These are phyloP conservation scores for Balakata baccata DNA, from an alignment of 345 rosid species.

Conservation along the genomic window DNA sequence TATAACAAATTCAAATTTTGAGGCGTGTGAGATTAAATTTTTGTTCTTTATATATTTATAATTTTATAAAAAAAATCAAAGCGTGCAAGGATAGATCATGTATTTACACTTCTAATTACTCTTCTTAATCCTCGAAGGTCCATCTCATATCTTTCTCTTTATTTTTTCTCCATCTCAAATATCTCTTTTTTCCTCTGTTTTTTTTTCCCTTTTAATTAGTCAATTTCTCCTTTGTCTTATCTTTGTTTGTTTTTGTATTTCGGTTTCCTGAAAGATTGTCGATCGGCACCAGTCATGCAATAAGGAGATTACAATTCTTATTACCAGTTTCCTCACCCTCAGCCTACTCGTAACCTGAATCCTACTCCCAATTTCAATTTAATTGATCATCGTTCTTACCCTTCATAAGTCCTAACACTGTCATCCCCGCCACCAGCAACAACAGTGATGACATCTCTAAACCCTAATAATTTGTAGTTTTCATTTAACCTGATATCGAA, in stretches of 20 bases:
- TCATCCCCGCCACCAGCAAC: no score
- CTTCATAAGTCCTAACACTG: constrained; percentile 46
- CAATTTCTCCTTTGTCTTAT: constrained; percentile 1
- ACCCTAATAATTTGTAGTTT: constrained; percentile 31
- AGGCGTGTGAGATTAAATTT: no score
- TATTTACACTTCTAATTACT: no score
- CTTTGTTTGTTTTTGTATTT: background rate
- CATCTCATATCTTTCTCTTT: no score
- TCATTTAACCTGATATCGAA: constrained; percentile 34
- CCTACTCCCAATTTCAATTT: constrained; percentile 29
- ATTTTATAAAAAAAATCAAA: no score
- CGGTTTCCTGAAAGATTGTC: background rate
- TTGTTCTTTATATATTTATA: no score
- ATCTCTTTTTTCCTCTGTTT: background rate
- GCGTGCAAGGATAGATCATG: no score
- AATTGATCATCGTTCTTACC: constrained; percentile 48
- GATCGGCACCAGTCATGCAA: constrained; percentile 19
- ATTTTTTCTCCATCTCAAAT: background rate
- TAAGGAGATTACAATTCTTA: constrained; percentile 78
- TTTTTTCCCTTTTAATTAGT: background rate
- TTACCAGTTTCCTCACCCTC: constrained; percentile 47
- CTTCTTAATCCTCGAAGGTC: no score
- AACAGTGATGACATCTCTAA: constrained; percentile 20
- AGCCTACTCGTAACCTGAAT: constrained; percentile 29
- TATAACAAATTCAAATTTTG: no score